These are phyloP conservation scores for Penicillium coprophilum DNA, from an alignment of 495 filamentous ascomycete species.

Conservation along the genomic window DNA sequence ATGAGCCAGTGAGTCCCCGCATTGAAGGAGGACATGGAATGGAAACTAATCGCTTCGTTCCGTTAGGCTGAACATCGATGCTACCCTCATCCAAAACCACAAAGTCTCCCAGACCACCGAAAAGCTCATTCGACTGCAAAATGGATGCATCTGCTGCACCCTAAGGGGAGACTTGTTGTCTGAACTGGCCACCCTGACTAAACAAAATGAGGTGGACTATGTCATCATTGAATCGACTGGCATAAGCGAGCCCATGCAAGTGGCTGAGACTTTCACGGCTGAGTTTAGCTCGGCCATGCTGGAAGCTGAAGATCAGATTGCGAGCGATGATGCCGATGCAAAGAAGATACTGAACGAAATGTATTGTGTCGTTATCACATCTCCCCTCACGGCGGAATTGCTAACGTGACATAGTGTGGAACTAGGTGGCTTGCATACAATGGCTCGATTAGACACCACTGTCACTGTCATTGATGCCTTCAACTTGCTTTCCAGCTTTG, in stretches of 20 bases:
- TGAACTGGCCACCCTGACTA: constrained; percentile 52
- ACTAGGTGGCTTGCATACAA: constrained; percentile 50
- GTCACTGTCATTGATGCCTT: constrained; percentile 61
- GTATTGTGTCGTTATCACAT: constrained; percentile 19
- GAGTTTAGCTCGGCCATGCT: constrained; percentile 49
- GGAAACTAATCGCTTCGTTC: neutral
- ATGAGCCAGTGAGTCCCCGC: constrained; percentile 45
- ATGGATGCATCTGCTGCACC: constrained; percentile 64
- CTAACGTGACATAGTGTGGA: constrained; percentile 35
- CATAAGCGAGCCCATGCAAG: constrained; percentile 63
- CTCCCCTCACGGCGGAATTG: neutral
- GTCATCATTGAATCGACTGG: constrained; percentile 61
- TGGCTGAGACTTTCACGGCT: constrained; percentile 59
- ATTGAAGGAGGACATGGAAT: neutral
- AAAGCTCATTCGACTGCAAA: constrained; percentile 59
- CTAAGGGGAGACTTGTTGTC: constrained; percentile 57
- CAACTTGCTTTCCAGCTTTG: constrained; percentile 56
- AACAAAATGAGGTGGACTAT: constrained; percentile 53
- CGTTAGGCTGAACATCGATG: constrained; percentile 54
- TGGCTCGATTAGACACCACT: constrained; percentile 58
- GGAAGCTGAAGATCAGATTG: constrained; percentile 35
- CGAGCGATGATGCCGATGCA: constrained; percentile 32
- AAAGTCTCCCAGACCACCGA: constrained; percentile 52
- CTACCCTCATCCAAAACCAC: constrained; percentile 53
- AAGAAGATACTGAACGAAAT: constrained; percentile 41